Evolutionary conservation across 176 grass and related monocot genomes (phyloP).

Genomic region (Ampelocalamus luodianensis): DNA sequence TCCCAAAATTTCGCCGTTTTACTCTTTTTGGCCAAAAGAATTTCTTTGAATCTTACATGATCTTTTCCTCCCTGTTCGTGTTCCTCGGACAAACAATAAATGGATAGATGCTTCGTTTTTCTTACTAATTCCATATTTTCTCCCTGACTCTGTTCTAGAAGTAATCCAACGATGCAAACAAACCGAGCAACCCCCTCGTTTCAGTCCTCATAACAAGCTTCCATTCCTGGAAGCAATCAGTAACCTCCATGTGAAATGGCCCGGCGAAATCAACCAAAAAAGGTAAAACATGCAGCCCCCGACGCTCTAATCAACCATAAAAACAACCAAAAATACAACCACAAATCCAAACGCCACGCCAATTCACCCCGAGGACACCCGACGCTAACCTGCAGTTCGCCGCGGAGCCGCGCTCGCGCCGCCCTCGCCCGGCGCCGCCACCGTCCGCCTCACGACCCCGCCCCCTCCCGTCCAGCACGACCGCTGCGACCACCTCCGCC

Average conservation of each 20-base stretch:
- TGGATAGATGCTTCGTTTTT: neutral
- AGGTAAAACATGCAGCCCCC: neutral
- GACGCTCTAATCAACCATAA: neutral
- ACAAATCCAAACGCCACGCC: neutral
- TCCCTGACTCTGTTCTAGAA: neutral
- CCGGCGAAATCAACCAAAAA: neutral
- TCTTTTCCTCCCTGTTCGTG: neutral
- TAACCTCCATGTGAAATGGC: constrained; percentile 19
- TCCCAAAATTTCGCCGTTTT: too few relatives aligned
- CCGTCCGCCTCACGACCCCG: constrained; percentile 23
- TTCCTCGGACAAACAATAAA: neutral
- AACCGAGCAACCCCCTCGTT: neutral
- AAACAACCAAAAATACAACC: neutral
- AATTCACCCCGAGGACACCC: neutral
- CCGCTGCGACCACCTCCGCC: constrained; percentile 51
- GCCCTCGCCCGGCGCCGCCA: neutral
- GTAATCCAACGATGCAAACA: neutral
- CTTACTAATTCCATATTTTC: neutral
- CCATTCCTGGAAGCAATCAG: constrained; percentile 2
- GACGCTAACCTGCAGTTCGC: constrained; percentile 33
- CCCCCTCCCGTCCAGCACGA: constrained; percentile 22
- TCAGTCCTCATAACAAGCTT: constrained; percentile 8
- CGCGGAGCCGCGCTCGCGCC: neutral
- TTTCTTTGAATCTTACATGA: neutral
- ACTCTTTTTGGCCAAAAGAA: neutral